phyloP scores from a whole-genome alignment of 192 early-diverging fungal genomes.

The Coemansia sp. region DNA sequence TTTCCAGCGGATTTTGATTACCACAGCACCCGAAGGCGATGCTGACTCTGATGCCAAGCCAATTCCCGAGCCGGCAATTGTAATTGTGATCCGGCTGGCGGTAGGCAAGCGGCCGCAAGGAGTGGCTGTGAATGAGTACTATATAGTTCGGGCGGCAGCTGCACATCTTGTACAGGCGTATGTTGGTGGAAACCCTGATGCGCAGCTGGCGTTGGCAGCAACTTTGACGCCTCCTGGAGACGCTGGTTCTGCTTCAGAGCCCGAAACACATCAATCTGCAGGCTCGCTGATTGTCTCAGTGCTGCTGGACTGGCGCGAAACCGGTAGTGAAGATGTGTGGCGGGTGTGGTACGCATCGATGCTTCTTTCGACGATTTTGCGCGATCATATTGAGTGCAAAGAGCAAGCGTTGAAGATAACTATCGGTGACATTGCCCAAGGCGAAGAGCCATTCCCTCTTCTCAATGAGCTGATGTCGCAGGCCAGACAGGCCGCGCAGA shows the following conservation, averaged over 20 bases:
- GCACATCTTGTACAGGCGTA: slow-evolving; percentile 81
- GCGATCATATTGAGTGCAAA: slow-evolving; percentile 74
- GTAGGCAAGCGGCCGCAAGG: slow-evolving; percentile 59
- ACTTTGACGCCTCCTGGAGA: slow-evolving; percentile 72
- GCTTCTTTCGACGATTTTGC: slow-evolving; percentile 77
- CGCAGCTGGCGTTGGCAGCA: slow-evolving; percentile 82
- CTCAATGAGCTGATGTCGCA: slow-evolving; percentile 82
- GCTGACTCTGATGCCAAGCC: slow-evolving; percentile 30
- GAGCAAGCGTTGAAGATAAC: slow-evolving; percentile 70
- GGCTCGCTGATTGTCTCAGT: slow-evolving; percentile 85
- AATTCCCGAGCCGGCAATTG: slow-evolving; percentile 76
- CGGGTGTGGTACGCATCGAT: slow-evolving; percentile 86
- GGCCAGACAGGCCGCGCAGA: slow-evolving; percentile 60
- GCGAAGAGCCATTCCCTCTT: slow-evolving; percentile 80
- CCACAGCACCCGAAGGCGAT: slow-evolving; percentile 48
- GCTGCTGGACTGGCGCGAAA: slow-evolving; percentile 73
- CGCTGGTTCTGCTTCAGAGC: slow-evolving; percentile 10
- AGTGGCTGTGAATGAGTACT: slow-evolving; percentile 57
- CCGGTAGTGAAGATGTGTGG: slow-evolving; percentile 71
- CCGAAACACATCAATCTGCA: slow-evolving; percentile 64
- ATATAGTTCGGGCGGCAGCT: slow-evolving; percentile 76
- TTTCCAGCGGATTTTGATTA: slow-evolving; percentile 71
- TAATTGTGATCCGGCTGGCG: slow-evolving; percentile 77
- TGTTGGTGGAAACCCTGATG: slow-evolving; percentile 81
- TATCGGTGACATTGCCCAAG: slow-evolving; percentile 72